Percentiles rank a stretch among this genome's conserved stretches.
These are phyloP conservation scores for Orychophragmus violaceus DNA, from an alignment of 345 rosid species.

Conservation along the genomic window DNA sequence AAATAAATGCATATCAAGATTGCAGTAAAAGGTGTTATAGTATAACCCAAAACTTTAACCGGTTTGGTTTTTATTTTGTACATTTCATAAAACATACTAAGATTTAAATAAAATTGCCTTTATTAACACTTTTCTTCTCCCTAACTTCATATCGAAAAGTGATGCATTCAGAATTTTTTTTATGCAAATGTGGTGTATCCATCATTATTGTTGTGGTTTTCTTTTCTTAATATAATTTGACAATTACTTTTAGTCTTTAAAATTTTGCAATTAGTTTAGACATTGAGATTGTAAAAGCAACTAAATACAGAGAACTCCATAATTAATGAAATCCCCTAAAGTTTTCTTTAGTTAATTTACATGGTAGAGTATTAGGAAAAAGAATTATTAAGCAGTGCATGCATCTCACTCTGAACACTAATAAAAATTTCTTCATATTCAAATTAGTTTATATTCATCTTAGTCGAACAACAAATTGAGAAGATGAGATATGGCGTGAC, in stretches of 20 bases:
- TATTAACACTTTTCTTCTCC: not conserved
- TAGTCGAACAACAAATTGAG: slow-evolving; percentile 1
- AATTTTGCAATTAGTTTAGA: not conserved
- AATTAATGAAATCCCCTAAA: not conserved
- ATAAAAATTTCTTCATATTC: slow-evolving; percentile 7
- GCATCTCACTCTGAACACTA: slow-evolving; percentile 9
- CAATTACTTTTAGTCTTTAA: not conserved
- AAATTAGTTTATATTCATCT: not conserved
- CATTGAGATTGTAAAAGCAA: slow-evolving; percentile 4
- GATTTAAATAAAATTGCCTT: not conserved
- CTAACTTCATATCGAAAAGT: not conserved
- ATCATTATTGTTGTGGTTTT: not conserved
- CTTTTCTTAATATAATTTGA: not conserved
- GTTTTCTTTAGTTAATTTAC: not conserved
- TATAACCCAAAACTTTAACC: not conserved
- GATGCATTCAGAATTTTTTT: not conserved
- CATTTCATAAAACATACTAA: not conserved
- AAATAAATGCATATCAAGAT: slow-evolving; percentile 7
- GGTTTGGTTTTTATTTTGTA: not conserved
- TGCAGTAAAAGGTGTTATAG: not conserved
- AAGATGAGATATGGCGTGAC: slow-evolving; percentile 3
- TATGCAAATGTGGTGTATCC: not conserved
- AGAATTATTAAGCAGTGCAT: slow-evolving; percentile 21
- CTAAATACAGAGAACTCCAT: not conserved
- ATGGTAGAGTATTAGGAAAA: not conserved